These are phyloP conservation scores for Desmodesmus armatus DNA, from an alignment of 139 green algal species.

Conservation along the genomic window DNA sequence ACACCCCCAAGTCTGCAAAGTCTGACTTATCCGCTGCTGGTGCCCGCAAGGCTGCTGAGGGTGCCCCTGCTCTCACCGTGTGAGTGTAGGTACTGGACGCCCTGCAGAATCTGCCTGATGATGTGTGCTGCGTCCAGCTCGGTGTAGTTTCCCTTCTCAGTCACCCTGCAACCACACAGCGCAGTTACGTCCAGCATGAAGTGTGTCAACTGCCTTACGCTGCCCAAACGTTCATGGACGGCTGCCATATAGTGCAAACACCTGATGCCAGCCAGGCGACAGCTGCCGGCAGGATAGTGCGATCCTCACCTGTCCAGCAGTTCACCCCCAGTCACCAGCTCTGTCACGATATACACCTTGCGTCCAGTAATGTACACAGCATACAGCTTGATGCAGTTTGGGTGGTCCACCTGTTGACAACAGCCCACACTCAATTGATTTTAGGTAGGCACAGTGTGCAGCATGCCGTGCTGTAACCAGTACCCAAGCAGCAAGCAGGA, in stretches of 20 bases:
- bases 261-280: neutral
- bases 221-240: no score
- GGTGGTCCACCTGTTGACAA: conserved; percentile 80
- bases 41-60: neutral
- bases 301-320: conserved; percentile 83
- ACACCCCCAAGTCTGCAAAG: neutral
- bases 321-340: conserved; percentile 84
- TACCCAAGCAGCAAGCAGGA: no score
- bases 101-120: conserved; percentile 77
- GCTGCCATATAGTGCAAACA: neutral
- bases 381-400: conserved; percentile 83
- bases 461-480: no score
- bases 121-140: conserved; percentile 75
- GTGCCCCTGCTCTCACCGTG: conserved; percentile 54
- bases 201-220: no score
- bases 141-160: conserved; percentile 76
- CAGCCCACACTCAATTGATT: no score
- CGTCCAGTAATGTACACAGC: conserved; percentile 80
- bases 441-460: no score
- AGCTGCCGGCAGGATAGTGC: no score
- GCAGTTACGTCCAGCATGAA: no score
- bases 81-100: conserved; percentile 81
- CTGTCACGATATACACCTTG: conserved; percentile 86
- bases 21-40: no score
- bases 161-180: conserved; percentile 65